phyloP scores from a whole-genome alignment of 2,329 filamentous ascomycete genomes.

The Amphichorda felina region DNA sequence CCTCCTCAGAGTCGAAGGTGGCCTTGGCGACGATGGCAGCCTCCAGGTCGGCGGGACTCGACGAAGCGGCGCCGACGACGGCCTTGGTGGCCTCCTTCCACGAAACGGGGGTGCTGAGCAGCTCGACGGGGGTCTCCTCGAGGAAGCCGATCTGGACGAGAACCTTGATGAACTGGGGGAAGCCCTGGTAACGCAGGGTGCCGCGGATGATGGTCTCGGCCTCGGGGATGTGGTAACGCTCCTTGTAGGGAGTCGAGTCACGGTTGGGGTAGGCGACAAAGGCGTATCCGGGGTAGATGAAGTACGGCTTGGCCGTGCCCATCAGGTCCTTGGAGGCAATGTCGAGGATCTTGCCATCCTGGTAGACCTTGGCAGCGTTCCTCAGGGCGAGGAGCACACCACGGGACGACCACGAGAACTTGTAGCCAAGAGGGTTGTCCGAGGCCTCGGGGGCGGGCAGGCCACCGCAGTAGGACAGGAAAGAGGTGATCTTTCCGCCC shows the following conservation, averaged over 20 bases:
- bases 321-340: constrained; percentile 60
- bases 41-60: constrained; percentile 56
- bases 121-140: constrained; percentile 52
- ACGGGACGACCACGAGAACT: constrained; percentile 71
- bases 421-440: constrained; percentile 85
- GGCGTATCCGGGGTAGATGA: constrained; percentile 77
- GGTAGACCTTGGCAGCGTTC: constrained; percentile 74
- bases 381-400: constrained; percentile 80
- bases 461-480: constrained; percentile 78
- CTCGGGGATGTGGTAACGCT: constrained; percentile 87
- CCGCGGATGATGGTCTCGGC: constrained; percentile 67
- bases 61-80: constrained; percentile 58
- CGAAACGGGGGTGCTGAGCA: constrained; percentile 53
- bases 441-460: constrained; percentile 61
- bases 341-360: constrained; percentile 64
- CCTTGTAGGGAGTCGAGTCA: constrained; percentile 76
- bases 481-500: constrained; percentile 75
- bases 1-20: constrained; percentile 54
- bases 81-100: constrained; percentile 82
- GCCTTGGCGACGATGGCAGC: constrained; percentile 66
- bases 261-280: constrained; percentile 92
- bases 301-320: constrained; percentile 79
- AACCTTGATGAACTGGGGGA: constrained; percentile 80
- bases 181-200: constrained; percentile 72
- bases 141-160: constrained; percentile 89